phyloP scores from a whole-genome alignment of 139 green algal species.

The Edaphochlamys debaryana region DNA sequence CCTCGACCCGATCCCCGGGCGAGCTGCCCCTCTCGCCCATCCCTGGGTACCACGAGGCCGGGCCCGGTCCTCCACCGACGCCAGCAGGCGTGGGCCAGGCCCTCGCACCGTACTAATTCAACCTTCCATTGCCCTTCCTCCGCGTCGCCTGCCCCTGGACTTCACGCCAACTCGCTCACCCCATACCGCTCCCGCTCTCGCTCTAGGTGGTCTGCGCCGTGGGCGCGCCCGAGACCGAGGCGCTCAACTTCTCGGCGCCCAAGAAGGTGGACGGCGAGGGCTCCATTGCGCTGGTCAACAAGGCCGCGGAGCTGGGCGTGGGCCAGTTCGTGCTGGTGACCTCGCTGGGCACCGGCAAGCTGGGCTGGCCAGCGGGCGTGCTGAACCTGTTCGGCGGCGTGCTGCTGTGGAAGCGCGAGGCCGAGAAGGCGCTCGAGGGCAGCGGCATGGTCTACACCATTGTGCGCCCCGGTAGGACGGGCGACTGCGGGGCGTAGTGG shows the following conservation, averaged over 20 bases:
- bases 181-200: too few species aligned
- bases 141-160: too few species aligned
- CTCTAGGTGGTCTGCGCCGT: slow-evolving; percentile 81
- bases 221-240: slow-evolving; percentile 76
- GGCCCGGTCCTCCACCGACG: too few species aligned
- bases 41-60: too few species aligned
- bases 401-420: slow-evolving; percentile 86
- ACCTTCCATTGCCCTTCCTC: too few species aligned
- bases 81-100: too few species aligned
- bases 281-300: slow-evolving; percentile 77
- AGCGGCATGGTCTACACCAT: slow-evolving; percentile 91
- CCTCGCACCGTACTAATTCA: too few species aligned
- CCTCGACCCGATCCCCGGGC: too few species aligned
- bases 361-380: slow-evolving; percentile 61
- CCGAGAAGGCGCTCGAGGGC: slow-evolving; percentile 84
- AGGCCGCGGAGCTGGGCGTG: slow-evolving; percentile 67
- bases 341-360: slow-evolving; percentile 81
- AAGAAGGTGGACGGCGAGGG: slow-evolving; percentile 81
- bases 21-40: too few species aligned
- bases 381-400: slow-evolving; percentile 93
- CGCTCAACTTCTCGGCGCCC: slow-evolving; percentile 69
- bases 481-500: neutral
- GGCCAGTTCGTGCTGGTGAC: slow-evolving; percentile 89
- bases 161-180: too few species aligned
- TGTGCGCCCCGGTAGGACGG: slow-evolving; percentile 75